Conservation (phyloP, 2,329 filamentous ascomycete species). For the Penicillium vulpinum region DNA sequence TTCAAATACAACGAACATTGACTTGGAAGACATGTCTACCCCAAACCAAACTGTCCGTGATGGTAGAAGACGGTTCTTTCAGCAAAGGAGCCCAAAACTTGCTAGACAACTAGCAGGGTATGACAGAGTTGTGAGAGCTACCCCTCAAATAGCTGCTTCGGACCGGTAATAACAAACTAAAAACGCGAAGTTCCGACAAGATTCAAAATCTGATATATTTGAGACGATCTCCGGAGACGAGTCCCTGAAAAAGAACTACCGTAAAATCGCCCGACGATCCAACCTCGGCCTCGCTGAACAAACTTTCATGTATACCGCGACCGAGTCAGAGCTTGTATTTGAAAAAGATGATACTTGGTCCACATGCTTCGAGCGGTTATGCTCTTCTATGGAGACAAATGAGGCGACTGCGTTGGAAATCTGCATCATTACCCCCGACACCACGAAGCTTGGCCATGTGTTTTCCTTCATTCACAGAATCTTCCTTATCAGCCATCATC, state of each 20-base stretch:
- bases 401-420: neutral
- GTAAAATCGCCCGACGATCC: neutral
- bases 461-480: neutral
- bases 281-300: neutral
- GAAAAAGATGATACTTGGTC: neutral
- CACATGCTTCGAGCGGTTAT: neutral
- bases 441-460: neutral
- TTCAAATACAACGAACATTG: neutral
- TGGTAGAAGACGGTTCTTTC: neutral
- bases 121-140: neutral
- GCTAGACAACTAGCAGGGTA: neutral
- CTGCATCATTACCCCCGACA: neutral
- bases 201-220: neutral
- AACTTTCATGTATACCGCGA: neutral
- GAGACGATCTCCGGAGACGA: neutral
- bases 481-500: neutral
- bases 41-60: neutral
- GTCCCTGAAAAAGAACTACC: neutral
- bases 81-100: neutral
- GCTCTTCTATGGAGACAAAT: neutral
- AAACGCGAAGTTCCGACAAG: neutral
- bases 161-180: neutral
- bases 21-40: neutral
- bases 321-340: neutral
- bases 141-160: neutral